Base-by-base conservation (phyloP, 139 green algal species). In the Coccomyxa sp. region DNA sequence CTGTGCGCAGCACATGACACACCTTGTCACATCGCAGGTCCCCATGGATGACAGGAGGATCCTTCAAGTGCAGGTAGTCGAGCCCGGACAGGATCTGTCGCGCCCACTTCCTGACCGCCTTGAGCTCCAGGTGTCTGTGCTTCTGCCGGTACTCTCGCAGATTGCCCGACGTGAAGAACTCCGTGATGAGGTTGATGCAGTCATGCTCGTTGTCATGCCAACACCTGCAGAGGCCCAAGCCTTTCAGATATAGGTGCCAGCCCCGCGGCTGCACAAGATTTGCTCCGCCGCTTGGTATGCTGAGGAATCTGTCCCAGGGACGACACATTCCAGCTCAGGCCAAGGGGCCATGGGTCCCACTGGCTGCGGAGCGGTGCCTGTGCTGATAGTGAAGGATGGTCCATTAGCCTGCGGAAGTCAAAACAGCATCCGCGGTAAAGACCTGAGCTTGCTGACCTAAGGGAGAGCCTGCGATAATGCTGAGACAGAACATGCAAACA, bases 11-110 rank as follows among this genome's bases (percentile, higher is more conserved):
- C n/a, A n/a, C 34, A 12, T 90, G 50, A n/a, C n/a, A n/a, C n/a
- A n/a, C n/a, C n/a, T 91, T 91, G 73, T 98, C 95, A 72, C 94
- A 98, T 73, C 96, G 93, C 50, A 99, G 85, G 82, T 99, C 97
- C 0, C 95, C 91, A 83, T 99, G 97, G 41, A 97, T 93, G 55
- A 99, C 88, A 7, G 95, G 92, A 2, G 95, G 95, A 18, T 89
- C 78, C 77, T 95, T 93, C 74, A 82, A 82, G 82, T 98, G 95
- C 54, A 98, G 88, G 85, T 98, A 98, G 16, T 88, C 80, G 64
- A 98, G 84, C 39, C 94, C 94, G n/a, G n/a, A 70, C 54, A 91
- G 81, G 76, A 98, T 95, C 85, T 98, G 94, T 27, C 91, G 88
- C 6, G 84, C 89, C 90, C 94, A 96, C 81, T 93, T 95, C 84